Evolutionary conservation across 106 monocot species (phyloP), one percentile per base, ranked within the genome.

Genomic region (Dendrobium huoshanense): DNA sequence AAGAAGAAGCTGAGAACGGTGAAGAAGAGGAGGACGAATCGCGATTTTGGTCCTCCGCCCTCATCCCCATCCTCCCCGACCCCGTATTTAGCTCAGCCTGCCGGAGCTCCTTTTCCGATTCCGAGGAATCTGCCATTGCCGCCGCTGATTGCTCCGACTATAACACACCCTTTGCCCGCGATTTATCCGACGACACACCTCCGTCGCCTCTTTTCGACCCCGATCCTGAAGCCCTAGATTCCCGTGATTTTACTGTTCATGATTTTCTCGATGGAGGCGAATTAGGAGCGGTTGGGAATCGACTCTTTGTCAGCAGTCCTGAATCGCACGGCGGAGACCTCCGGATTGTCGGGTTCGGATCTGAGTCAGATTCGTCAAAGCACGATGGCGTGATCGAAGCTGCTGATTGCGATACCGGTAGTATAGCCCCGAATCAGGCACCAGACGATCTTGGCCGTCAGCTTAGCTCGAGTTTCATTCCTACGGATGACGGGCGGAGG

Each of bases 401-500:
- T 0, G 47, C 9, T 0, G 55, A 58, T 61, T 58, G 27, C 11
- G 27, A 72, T 65, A 9, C 4, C 10, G 72, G 11, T 33, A 8
- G 72, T 10, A 13, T 9, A 31, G 27, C 29, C 19, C 24, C 41
- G 9, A 43, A n/a, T 45, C 45, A 25, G 67, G 3, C 7, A 2
- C n/a, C 16, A 11, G 59, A 29, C 47, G 79, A 70, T 84, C 80
- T 79, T 16, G 37, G 13, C 10, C 19, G 31, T 25, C 76, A 40
- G 7, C 77, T 80, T n/a, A 47, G 74, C 22, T 85, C 81, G 85
- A 81, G 81, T 15, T 78, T 59, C 40, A 31, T 85, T 20, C 68
- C 72, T 0, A 49, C 81, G 19, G 85, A 68, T 24, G 79, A 79
- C 48, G 85, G 20, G 3, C 24, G 29, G 73, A 44, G 75, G 40